Evolutionary conservation across 2,329 filamentous ascomycete species (phyloP).

Genomic region (Shiraia sp.): DNA sequence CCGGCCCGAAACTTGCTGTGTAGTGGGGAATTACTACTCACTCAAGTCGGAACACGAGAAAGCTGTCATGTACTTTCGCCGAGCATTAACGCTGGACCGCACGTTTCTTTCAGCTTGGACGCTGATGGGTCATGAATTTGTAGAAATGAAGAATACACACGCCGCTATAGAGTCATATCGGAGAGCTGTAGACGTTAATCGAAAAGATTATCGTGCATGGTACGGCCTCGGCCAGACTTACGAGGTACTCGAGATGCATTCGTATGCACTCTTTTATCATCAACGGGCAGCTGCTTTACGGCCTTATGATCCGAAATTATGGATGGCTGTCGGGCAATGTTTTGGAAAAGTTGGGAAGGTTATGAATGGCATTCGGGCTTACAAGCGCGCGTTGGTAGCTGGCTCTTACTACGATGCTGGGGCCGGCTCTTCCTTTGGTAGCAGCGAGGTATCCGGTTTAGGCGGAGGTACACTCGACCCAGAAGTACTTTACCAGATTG

Average conservation of each 20-base stretch:
- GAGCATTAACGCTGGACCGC: constrained; percentile 86
- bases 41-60: constrained; percentile 95
- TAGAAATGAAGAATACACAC: constrained; percentile 98
- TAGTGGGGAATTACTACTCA: constrained; percentile 97
- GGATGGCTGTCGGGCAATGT: constrained; percentile 93
- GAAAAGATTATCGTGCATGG: constrained; percentile 96
- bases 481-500: constrained; percentile 88
- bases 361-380: constrained; percentile 89
- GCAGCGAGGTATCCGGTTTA: constrained; percentile 47
- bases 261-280: constrained; percentile 96
- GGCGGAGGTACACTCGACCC: constrained; percentile 74
- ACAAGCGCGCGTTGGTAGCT: constrained; percentile 88
- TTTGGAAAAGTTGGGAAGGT: constrained; percentile 86
- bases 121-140: constrained; percentile 97
- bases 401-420: constrained; percentile 82
- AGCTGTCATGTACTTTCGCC: constrained; percentile 95
- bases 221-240: constrained; percentile 97
- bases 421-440: constrained; percentile 53
- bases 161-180: constrained; percentile 97
- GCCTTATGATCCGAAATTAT: constrained; percentile 99
- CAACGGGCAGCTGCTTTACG: constrained; percentile 90
- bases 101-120: constrained; percentile 96
- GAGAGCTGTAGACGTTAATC: constrained; percentile 91
- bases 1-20: constrained; percentile 93
- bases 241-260: constrained; percentile 96